Percentiles rank a stretch among this genome's conserved stretches.
These are phyloP conservation scores for Blastobotrys proliferans DNA, from an alignment of 1,139 yeast genomes.

Conservation along the genomic window DNA sequence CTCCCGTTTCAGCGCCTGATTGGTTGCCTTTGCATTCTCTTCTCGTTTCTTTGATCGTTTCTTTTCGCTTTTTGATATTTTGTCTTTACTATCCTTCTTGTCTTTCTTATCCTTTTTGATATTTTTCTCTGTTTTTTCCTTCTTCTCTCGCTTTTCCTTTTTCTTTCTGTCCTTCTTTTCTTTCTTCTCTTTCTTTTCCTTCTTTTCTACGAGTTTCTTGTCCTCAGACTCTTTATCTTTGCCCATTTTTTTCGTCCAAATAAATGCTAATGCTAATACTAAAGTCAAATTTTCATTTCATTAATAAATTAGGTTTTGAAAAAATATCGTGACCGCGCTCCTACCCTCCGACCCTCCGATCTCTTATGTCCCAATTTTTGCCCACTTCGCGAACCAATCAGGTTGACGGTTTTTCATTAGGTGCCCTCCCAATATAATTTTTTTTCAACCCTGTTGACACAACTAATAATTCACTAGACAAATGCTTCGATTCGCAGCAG, in stretches of 20 bases:
- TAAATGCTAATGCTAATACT: no score
- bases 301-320: no score
- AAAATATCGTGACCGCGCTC: no score
- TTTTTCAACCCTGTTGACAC: background rate
- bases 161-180: conserved; percentile 6
- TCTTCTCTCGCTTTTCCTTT: conserved; percentile 4
- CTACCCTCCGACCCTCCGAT: no score
- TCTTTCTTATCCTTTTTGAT: conserved; percentile 9
- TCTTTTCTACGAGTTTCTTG: background rate
- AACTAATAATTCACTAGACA: background rate
- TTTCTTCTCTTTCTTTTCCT: conserved; percentile 7
- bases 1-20: no score
- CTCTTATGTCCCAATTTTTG: no score
- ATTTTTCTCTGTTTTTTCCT: conserved; percentile 4
- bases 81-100: conserved; percentile 6
- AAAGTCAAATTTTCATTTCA: no score
- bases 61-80: conserved; percentile 13
- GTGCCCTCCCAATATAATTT: background rate
- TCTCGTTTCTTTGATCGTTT: conserved; percentile 9
- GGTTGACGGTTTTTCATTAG: no score
- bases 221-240: conserved; percentile 8
- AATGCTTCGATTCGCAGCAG: conserved; percentile 12
- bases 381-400: no score
- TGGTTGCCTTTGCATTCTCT: conserved; percentile 10
- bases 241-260: background rate